Base-by-base conservation (phyloP, 305 asterid species). In the Fraxinus paxiana region DNA sequence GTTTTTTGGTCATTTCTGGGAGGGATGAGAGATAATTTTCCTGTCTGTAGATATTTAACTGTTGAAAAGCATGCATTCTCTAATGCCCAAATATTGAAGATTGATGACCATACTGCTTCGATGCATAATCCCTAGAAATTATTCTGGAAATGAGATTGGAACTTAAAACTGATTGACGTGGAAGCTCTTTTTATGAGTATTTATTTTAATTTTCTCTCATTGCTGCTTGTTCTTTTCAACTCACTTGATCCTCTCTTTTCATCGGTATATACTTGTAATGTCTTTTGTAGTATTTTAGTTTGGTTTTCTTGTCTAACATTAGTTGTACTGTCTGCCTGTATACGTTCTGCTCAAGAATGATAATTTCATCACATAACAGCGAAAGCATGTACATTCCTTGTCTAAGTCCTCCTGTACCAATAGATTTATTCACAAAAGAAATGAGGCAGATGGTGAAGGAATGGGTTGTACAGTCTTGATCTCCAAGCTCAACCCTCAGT, bases 11-110 rank as follows among this genome's bases (percentile, higher is more conserved):
- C 20, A n/a, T 63, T 79, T 51, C 75, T 82, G 81, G 81, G 73
- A 34, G 78, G 78, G 74, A 41, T 56, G 61, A 34, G 83, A 81
- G 85, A 85, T 81, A 76, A 81, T 79, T 76, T 82, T 87, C 83
- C 85, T 83, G 73, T 75, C 86, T 89, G 91, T 89, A 86, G 87
- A 89, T 87, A 87, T 78, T 82, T 80, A 75, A 87, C 89, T 81
- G 84, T 82, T 67, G 82, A 85, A 79, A 88, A 84, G 80, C 86
- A 70, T 85, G 85, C 72, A 70, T 80, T 71, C 46, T 56, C 26
- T 18, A 59, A 59, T 33, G 77, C 63, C 78, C 79, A 13, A 77
- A 76, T 17, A 67, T 61, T 34, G 59, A 72, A 78, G 85, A 43
- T 63, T 41, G 70, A 76, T 65, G 26, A 35, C 38, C 82, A 70